Conservation (phyloP, 495 filamentous ascomycete genomes). For the Aspergillus panamensis region DNA sequence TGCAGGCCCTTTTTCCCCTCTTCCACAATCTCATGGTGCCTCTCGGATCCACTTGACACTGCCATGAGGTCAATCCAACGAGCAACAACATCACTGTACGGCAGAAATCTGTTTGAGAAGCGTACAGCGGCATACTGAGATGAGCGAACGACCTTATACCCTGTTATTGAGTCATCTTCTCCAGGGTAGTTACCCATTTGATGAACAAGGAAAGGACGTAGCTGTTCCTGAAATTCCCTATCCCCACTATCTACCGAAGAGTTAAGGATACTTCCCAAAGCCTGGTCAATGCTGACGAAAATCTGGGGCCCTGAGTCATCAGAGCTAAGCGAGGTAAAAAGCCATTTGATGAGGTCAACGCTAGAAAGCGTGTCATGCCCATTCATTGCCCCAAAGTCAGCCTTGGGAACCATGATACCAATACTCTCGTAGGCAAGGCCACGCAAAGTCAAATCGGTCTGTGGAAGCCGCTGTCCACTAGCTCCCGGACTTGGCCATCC, state of each 20-base stretch:
- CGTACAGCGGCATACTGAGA: conserved; percentile 79
- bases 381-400: conserved; percentile 34
- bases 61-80: conserved; percentile 88
- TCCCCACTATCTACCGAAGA: conserved; percentile 50
- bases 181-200: conserved; percentile 61
- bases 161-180: conserved; percentile 37
- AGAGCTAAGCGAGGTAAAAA: conserved; percentile 76
- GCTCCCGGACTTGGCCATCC: conserved; percentile 70
- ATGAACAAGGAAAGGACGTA: conserved; percentile 59
- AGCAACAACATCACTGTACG: conserved; percentile 70
- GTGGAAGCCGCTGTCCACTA: conserved; percentile 43
- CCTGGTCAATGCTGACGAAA: conserved; percentile 83
- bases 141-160: conserved; percentile 52
- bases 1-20: conserved; percentile 86
- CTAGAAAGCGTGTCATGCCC: conserved; percentile 43
- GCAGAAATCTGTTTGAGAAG: conserved; percentile 86
- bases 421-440: conserved; percentile 80
- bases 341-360: conserved; percentile 66
- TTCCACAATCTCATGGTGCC: conserved; percentile 78
- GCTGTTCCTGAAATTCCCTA: conserved; percentile 41
- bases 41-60: conserved; percentile 54
- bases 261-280: conserved; percentile 71
- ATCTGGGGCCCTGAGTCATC: conserved; percentile 72
- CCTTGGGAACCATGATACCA: conserved; percentile 65
- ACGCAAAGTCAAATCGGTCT: conserved; percentile 62